These are phyloP conservation scores for Condylostoma magnum DNA, from an alignment of 169 alveolate species.

Conservation along the genomic window DNA sequence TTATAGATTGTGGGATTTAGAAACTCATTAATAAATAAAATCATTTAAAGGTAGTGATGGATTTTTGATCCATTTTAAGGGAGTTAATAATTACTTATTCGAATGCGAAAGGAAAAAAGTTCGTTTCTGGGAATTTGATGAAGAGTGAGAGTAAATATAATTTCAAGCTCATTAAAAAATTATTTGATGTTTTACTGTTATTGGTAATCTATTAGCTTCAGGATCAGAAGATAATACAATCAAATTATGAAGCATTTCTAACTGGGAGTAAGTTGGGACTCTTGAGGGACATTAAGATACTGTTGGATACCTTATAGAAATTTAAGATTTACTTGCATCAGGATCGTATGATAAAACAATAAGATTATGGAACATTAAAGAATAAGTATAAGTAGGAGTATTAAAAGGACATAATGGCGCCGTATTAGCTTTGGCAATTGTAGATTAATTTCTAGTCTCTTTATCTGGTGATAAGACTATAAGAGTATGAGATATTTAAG, in stretches of 20 bases:
- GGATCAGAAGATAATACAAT: background rate
- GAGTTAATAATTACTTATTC: background rate
- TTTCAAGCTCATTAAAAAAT: background rate
- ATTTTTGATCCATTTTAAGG: too few species aligned
- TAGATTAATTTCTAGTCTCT: too few species aligned
- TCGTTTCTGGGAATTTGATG: background rate
- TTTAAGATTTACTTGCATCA: background rate
- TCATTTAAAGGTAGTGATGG: background rate
- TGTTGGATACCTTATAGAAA: background rate
- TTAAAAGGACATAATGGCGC: too few species aligned
- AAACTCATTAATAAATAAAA: background rate
- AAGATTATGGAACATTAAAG: background rate
- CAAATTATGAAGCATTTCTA: background rate
- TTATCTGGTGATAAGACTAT: too few species aligned
- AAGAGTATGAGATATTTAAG: background rate
- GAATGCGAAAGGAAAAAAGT: background rate
- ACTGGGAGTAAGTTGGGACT: background rate
- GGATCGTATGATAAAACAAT: slow-evolving; percentile 1
- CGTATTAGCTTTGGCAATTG: too few species aligned
- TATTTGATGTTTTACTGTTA: background rate
- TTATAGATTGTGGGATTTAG: background rate
- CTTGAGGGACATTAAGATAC: background rate
- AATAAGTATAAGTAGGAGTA: background rate
- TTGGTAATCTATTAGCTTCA: background rate
- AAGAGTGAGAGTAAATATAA: background rate